Evolutionary conservation across 345 rosid species (phyloP), one percentile per base, ranked within the genome.

Genomic region (Firmiana major): DNA sequence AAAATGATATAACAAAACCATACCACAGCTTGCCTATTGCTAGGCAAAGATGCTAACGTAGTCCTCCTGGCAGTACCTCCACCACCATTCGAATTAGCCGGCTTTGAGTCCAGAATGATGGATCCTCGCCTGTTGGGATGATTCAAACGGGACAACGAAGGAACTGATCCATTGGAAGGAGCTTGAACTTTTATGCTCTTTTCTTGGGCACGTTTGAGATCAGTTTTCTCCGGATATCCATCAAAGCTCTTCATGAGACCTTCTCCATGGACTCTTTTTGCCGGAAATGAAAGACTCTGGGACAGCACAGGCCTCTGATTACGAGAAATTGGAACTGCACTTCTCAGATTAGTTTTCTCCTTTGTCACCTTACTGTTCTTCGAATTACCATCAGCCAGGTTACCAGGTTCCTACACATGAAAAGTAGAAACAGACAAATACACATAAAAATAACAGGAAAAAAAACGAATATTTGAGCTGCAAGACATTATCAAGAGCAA

Each of bases 231-330:
- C 9, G 82, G 80, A 76, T 82, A 78, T 67, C 81, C 92, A 75
- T 87, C 88, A 38, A 86, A 76, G 82, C 91, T 95, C 88, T 87
- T 90, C 86, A 81, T 84, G 81, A 80, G 70, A 43, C 84, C 86
- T 79, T 87, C 88, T 63, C 77, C 68, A 40, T 60, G 81, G 79
- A 73, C 79, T 67, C 85, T 92, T 82, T 72, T 88, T 64, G 86
- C 83, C 3, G 97, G 91, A 84, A 92, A 92, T 43, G 97, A 91
- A 81, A 84, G 80, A 69, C 90, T 90, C 86, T 93, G 96, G 60
- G 96, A 89, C 73, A 92, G 82, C 21, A 73, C 76, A 24, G 82
- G 74, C 79, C 79, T 90, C 36, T 88, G 90, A 59, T 80, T 85
- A 54, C 51, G 82, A 68, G 90, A 74, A 73, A 82, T 62, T 5